phyloP scores from a whole-genome alignment of 2,329 filamentous ascomycete genomes.

The Fusarium tanahbumbuense region DNA sequence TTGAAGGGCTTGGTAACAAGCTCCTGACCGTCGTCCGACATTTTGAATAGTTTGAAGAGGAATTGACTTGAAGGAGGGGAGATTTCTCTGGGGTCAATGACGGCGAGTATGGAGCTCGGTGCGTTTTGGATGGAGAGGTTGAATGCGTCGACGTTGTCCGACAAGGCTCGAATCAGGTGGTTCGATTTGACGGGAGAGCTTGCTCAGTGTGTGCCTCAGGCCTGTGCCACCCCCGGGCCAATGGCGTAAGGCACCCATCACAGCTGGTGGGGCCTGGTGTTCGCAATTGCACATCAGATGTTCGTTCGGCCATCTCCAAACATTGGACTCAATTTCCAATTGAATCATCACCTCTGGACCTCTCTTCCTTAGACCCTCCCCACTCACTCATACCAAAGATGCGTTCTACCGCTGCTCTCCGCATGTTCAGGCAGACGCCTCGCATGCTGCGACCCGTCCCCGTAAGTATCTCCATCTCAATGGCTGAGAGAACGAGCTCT shows the following conservation, averaged over 20 bases:
- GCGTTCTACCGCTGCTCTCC: constrained; percentile 73
- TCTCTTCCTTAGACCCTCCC: constrained; percentile 44
- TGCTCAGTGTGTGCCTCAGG: constrained; percentile 55
- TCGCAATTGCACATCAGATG: constrained; percentile 53
- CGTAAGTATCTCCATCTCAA: constrained; percentile 61
- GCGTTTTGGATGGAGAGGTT: constrained; percentile 48
- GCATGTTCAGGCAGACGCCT: constrained; percentile 74
- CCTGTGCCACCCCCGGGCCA: constrained; percentile 42
- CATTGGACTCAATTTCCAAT: constrained; percentile 49
- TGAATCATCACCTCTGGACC: constrained; percentile 48
- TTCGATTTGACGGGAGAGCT: constrained; percentile 49
- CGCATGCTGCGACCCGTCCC: constrained; percentile 78
- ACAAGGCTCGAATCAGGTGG: constrained; percentile 56
- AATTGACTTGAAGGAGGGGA: constrained; percentile 41
- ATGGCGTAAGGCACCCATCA: constrained; percentile 53
- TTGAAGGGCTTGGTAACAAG: constrained; percentile 98
- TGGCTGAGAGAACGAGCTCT: constrained; percentile 39
- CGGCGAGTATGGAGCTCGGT: constrained; percentile 52
- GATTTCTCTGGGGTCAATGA: constrained; percentile 48
- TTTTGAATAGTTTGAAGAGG: constrained; percentile 64
- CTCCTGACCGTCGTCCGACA: constrained; percentile 84
- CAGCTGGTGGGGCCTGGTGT: constrained; percentile 48
- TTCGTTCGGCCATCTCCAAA: constrained; percentile 50
- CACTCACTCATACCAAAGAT: constrained; percentile 60
- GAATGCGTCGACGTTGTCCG: constrained; percentile 51